These are phyloP conservation scores for Aureobasidium mangrovei DNA, from an alignment of 2,329 filamentous ascomycete species.

Conservation along the genomic window DNA sequence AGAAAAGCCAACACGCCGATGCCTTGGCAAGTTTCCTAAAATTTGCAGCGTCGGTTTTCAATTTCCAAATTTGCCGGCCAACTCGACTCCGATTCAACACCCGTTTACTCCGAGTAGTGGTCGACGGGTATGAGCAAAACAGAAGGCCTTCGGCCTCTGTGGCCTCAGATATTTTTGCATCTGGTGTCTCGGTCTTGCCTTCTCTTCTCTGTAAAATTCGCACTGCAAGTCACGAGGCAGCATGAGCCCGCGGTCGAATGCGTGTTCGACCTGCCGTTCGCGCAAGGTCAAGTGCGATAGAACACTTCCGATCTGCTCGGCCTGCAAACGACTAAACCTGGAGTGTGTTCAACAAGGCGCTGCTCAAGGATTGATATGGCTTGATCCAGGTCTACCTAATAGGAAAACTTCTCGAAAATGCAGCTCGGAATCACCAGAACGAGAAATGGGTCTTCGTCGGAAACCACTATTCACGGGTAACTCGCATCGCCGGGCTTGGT, in stretches of 20 bases:
- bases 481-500: neutral
- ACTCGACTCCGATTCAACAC: neutral
- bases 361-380: conserved; percentile 11
- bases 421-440: conserved; percentile 6
- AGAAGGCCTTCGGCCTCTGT: conserved; percentile 9
- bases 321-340: conserved; percentile 9
- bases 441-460: conserved; percentile 8
- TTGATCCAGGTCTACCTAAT: conserved; percentile 5
- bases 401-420: conserved; percentile 6
- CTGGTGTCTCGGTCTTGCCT: conserved; percentile 7
- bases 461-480: conserved; percentile 9
- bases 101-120: conserved; percentile 8
- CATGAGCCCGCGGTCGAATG: conserved; percentile 10
- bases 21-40: conserved; percentile 4
- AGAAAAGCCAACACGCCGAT: neutral
- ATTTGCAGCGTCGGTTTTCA: conserved; percentile 1
- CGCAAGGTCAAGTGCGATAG: conserved; percentile 14
- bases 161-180: conserved; percentile 9
- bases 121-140: conserved; percentile 12
- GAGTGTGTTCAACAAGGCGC: conserved; percentile 13
- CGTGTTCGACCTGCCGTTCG: conserved; percentile 11
- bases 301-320: conserved; percentile 11
- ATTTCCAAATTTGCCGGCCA: conserved; percentile 9
- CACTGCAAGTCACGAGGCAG: neutral
- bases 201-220: conserved; percentile 5